Percentiles rank a stretch among this genome's conserved stretches.
Evolutionary conservation across 2,329 filamentous ascomycete genomes (phyloP).

Genomic region (Neoarthrinium moseri): DNA sequence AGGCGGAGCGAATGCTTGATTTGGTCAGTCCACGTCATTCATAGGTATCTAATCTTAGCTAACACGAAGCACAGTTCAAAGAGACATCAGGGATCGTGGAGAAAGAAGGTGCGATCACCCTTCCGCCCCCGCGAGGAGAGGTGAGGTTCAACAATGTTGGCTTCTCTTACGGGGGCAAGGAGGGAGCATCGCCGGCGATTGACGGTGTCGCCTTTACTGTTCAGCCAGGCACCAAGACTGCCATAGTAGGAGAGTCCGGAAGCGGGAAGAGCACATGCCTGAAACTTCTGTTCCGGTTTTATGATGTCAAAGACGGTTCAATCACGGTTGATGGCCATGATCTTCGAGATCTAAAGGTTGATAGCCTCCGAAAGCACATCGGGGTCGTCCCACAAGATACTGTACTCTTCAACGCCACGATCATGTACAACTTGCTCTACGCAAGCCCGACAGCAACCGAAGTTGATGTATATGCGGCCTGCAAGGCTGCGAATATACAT

Average conservation of each 20-base stretch:
- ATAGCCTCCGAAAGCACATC: constrained; percentile 50
- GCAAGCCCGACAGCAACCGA: constrained; percentile 52
- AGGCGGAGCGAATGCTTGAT: constrained; percentile 44
- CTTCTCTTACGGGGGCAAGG: constrained; percentile 41
- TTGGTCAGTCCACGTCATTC: constrained; percentile 27
- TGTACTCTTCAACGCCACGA: constrained; percentile 56
- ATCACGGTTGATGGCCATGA: constrained; percentile 58
- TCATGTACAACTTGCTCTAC: constrained; percentile 60
- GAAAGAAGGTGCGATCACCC: constrained; percentile 33
- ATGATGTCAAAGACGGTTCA: constrained; percentile 52
- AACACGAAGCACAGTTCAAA: constrained; percentile 34
- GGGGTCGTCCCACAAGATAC: constrained; percentile 57
- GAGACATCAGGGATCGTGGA: constrained; percentile 42
- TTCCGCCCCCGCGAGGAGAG: constrained; percentile 33
- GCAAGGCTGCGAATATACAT: constrained; percentile 55
- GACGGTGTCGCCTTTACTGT: constrained; percentile 40
- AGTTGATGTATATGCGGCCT: constrained; percentile 54
- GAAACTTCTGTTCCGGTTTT: constrained; percentile 59
- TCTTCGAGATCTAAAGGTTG: constrained; percentile 41
- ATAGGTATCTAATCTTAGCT: too few species aligned
- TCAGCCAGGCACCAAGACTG: constrained; percentile 42
- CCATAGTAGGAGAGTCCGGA: constrained; percentile 44
- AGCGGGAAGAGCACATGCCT: constrained; percentile 57
- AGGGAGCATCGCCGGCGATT: constrained; percentile 36
- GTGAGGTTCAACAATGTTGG: constrained; percentile 41